Evolutionary conservation across 1,284 basidiomycete species (phyloP), one percentile per base, ranked within the genome.

Genomic region (Ceraceosorus guamensis): DNA sequence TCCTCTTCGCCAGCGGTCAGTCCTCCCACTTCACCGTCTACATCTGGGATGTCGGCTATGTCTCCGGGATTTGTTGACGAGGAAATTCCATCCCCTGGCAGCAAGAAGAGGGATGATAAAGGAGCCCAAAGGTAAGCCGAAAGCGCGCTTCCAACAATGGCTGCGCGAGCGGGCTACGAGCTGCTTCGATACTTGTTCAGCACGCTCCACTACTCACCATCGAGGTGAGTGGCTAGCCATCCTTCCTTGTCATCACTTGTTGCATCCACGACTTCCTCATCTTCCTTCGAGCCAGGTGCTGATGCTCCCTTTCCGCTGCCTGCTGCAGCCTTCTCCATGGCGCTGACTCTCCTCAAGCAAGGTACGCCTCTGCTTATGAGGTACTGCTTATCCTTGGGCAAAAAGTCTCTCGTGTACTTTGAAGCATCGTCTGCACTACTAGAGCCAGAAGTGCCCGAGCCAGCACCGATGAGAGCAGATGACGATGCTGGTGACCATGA

Each of bases 321-420:
- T 3, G 58, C 30, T 18, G 61, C 61, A 18, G 59, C 59, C 11
- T 39, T 55, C 46, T 61, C 61, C 33, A 74, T 66, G 53, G 70
- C 63, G 48, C 66, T 70, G 50, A 74, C 69, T 7, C 73, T 56
- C 3, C 72, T 62, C 14, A 74, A 55, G 16, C 72, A 75, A 5
- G 73, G 73, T 11, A 75, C 72, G 13, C 71, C 71, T 41, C 69
- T 61, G 8, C 60, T 67, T 70, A 97, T 84, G 55, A 99, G 85
- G 77, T 93, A 99, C 77, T 99, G 93, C 80, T 95, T 98, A 79
- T 93, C 89, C 4, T 82, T 74, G 0, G 93, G 95, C 16, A 99
- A 83, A 78, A 90, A 98, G 68, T 97, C 92, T 62, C 91, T 83
- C 30, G 82, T 80, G 79, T 89, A 89, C 35, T 84, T 83, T n/a